A percentile compares a stretch with the other conserved stretches of the same genome.
Evolutionary conservation across 2,329 filamentous ascomycete species (phyloP).

Genomic region (Calcarisporium arbuscula): DNA sequence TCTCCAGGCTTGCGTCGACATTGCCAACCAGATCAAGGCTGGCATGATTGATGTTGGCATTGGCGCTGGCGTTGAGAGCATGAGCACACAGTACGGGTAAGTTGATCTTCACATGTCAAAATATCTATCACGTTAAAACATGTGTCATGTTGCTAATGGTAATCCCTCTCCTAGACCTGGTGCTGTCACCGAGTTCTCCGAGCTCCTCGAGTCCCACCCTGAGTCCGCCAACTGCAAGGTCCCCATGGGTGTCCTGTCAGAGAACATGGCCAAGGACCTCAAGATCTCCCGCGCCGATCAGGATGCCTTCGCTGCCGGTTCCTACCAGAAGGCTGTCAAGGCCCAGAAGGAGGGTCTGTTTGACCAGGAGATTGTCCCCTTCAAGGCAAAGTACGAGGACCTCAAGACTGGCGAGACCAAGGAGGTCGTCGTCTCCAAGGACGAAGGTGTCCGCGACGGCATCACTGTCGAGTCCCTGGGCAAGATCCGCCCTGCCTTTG

Average conservation of each 20-base stretch:
- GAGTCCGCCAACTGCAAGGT: conserved; percentile 95
- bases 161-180: conserved; percentile 50
- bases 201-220: conserved; percentile 72
- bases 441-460: conserved; percentile 80
- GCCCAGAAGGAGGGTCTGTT: conserved; percentile 89
- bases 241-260: conserved; percentile 88
- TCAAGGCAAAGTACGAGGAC: conserved; percentile 83
- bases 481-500: conserved; percentile 88
- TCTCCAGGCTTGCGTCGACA: conserved; percentile 85
- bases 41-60: conserved; percentile 96
- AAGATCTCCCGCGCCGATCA: conserved; percentile 65
- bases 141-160: conserved; percentile 1
- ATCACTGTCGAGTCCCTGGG: conserved; percentile 82
- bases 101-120: conserved; percentile 20
- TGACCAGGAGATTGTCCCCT: conserved; percentile 80
- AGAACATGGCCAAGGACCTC: conserved; percentile 88
- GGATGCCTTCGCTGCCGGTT: conserved; percentile 89
- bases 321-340: conserved; percentile 82
- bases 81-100: conserved; percentile 86
- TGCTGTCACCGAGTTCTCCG: conserved; percentile 89
- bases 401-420: conserved; percentile 84
- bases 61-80: conserved; percentile 93
- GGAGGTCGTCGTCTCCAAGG: conserved; percentile 73
- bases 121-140: too few relatives aligned
- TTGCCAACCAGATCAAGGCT: conserved; percentile 83